These are phyloP conservation scores for Euphrasia arctica DNA, from an alignment of 305 asterid species.

Conservation along the genomic window DNA sequence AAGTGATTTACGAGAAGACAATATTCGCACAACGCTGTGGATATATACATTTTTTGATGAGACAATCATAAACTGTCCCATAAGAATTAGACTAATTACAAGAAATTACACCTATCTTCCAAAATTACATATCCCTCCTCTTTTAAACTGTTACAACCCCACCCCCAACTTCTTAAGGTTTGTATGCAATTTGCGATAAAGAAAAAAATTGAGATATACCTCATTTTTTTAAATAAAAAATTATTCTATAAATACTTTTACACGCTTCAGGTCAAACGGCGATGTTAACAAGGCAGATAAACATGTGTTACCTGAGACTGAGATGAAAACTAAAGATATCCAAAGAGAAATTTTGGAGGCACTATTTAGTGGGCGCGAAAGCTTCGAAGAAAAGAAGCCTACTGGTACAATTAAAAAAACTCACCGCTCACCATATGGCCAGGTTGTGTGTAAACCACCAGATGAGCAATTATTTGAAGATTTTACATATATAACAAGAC, in stretches of 20 bases:
- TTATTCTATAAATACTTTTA: background rate
- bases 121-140: background rate
- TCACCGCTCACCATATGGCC: constrained; percentile 34
- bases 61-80: background rate
- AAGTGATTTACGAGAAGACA: background rate
- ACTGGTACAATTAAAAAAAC: constrained; percentile 25
- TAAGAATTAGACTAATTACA: background rate
- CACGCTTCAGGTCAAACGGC: constrained; percentile 35
- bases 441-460: constrained; percentile 48
- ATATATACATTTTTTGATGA: background rate
- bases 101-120: background rate
- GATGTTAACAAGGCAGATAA: constrained; percentile 30
- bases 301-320: constrained; percentile 26
- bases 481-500: constrained; percentile 48
- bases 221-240: no score
- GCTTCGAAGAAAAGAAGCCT: constrained; percentile 31
- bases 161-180: background rate
- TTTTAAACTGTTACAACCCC: background rate
- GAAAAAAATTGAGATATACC: background rate
- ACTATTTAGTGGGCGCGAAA: constrained; percentile 43
- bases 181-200: background rate
- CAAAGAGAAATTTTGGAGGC: constrained; percentile 53
- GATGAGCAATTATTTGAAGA: constrained; percentile 39
- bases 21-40: background rate
- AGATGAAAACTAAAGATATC: constrained; percentile 33